Conservation (phyloP, 352 stramenopile genomes). For the Blastocystis sp. region DNA sequence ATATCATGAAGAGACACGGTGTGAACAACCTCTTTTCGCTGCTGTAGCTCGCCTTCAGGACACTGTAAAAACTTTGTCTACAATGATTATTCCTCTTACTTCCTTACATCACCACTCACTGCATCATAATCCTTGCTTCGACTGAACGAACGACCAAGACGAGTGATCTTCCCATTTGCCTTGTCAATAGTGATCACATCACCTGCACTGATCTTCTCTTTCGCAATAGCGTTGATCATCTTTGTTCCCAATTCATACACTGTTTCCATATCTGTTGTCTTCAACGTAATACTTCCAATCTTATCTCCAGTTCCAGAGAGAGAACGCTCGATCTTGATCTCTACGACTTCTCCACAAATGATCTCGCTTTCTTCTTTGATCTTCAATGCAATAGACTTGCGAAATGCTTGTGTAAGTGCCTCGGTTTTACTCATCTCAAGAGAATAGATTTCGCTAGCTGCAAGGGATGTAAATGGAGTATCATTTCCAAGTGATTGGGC, state of each 20-base stretch:
- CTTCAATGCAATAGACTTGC: conserved; percentile 86
- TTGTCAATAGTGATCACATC: conserved; percentile 99
- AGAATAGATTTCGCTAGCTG: conserved; percentile 94
- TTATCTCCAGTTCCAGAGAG: conserved; percentile 69
- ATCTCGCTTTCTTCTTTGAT: conserved; percentile 99
- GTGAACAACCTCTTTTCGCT: conserved; percentile 93
- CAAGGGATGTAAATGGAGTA: conserved; percentile 95
- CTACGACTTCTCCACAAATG: conserved; percentile 97
- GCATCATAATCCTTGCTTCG: conserved; percentile 94
- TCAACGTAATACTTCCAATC: conserved; percentile 86
- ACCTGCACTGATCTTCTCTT: conserved; percentile 92
- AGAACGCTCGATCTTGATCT: conserved; percentile 90
- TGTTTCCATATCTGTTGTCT: conserved; percentile 99
- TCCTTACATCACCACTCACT: conserved; percentile 78
- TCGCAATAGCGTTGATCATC: conserved; percentile 98
- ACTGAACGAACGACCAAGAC: conserved; percentile 91
- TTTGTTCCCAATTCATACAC: conserved; percentile 97
- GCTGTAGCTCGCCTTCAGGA: conserved; percentile 93
- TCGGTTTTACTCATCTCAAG: conserved; percentile 99
- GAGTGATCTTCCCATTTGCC: conserved; percentile 91
- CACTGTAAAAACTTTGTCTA: conserved; percentile 83
- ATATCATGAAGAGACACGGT: conserved; percentile 79
- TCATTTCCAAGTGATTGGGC: conserved; percentile 90
- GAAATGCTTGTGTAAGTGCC: conserved; percentile 92
- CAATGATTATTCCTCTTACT: conserved; percentile 53